phyloP scores from a whole-genome alignment of 2,329 filamentous ascomycete species.

The Pyrenochaeta sp. region DNA sequence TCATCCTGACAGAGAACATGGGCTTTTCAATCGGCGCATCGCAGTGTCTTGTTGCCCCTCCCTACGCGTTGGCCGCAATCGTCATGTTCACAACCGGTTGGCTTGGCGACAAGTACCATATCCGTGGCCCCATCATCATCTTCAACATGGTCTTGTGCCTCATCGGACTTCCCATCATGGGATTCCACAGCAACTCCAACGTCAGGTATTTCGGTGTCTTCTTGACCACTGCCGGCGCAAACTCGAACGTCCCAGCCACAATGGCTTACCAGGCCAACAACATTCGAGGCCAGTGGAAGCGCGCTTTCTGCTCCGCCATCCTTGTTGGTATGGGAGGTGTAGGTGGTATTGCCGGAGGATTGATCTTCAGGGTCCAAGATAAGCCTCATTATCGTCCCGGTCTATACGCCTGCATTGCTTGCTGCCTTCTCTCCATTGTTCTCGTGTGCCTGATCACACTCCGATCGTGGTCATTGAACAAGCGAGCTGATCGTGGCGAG shows the following conservation, averaged over 20 bases:
- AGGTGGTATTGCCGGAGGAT: constrained; percentile 77
- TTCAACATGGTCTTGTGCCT: constrained; percentile 71
- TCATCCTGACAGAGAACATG: constrained; percentile 71
- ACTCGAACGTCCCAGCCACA: constrained; percentile 76
- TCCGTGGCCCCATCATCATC: constrained; percentile 71
- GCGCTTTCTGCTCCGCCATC: constrained; percentile 78
- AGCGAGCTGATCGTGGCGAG: constrained; percentile 50
- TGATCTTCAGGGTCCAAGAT: constrained; percentile 68
- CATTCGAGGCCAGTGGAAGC: constrained; percentile 87
- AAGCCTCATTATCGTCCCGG: constrained; percentile 45
- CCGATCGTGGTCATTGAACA: constrained; percentile 45
- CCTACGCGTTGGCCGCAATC: constrained; percentile 46
- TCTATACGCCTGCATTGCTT: constrained; percentile 50
- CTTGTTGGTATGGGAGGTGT: constrained; percentile 79
- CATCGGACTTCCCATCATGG: constrained; percentile 76
- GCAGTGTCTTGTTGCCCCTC: constrained; percentile 72
- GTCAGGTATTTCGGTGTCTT: constrained; percentile 79
- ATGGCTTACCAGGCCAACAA: constrained; percentile 89
- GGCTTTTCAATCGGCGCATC: constrained; percentile 69
- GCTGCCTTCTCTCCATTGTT: constrained; percentile 45
- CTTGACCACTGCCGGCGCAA: constrained; percentile 76
- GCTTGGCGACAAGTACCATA: constrained; percentile 70
- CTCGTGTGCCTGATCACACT: constrained; percentile 43
- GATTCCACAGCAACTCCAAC: constrained; percentile 64
- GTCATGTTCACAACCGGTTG: constrained; percentile 63